These are phyloP conservation scores for Gleditsia sinensis DNA, from an alignment of 306 rosid genomes.

Conservation along the genomic window DNA sequence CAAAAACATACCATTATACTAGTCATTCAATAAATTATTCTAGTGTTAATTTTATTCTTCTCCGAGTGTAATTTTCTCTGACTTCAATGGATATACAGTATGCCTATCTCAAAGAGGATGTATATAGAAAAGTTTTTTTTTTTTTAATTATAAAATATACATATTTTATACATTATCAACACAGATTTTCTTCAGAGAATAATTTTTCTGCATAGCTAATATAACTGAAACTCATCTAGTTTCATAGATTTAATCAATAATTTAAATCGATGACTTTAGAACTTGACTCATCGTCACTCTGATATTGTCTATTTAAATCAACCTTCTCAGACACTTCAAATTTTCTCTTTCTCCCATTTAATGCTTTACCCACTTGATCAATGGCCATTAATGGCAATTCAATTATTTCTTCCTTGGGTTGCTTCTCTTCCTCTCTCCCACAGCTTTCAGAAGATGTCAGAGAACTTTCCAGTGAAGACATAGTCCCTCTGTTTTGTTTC, in stretches of 20 bases:
- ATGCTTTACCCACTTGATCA: conserved; percentile 33
- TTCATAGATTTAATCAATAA: conserved; percentile 35
- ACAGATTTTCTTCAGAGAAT: conserved; percentile 25
- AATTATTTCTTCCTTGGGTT: conserved; percentile 29
- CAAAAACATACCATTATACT: no score
- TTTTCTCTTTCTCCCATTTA: conserved; percentile 39
- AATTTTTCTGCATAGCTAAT: conserved; percentile 26
- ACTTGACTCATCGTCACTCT: conserved; percentile 55
- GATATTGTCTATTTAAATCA: conserved; percentile 67
- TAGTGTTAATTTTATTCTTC: no score
- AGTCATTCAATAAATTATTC: no score
- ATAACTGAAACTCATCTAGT: conserved; percentile 17
- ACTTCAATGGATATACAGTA: no score
- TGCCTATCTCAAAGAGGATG: no score
- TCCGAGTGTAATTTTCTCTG: no score
- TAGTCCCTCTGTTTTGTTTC: conserved; percentile 56
- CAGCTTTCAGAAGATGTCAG: conserved; percentile 79
- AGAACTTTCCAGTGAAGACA: conserved; percentile 75
- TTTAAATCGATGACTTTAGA: conserved; percentile 61
- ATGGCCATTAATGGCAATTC: conserved; percentile 55
- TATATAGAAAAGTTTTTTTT: conserved; percentile 36
- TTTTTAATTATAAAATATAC: conserved; percentile 48
- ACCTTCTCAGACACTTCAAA: conserved; percentile 35
- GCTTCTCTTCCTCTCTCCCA: conserved; percentile 49
- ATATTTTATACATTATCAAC: conserved; percentile 54